Conservation (phyloP, 2,329 filamentous ascomycete species). For the Teratosphaeria nubilosa region DNA sequence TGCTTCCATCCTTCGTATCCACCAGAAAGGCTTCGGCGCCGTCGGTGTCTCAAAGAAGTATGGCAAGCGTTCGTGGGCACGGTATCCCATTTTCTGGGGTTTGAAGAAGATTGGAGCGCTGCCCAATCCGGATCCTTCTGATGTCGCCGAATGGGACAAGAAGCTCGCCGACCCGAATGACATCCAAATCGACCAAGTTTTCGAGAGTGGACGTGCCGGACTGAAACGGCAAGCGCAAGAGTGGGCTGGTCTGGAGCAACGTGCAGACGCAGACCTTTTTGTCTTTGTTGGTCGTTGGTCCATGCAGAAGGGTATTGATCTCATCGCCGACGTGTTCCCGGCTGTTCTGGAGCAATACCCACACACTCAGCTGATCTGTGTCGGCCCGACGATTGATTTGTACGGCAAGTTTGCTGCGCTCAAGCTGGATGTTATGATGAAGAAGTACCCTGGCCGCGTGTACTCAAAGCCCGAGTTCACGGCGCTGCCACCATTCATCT, state of each 20-base stretch:
- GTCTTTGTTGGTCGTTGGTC: conserved; percentile 62
- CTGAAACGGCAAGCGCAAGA: conserved; percentile 54
- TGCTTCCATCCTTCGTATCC: conserved; percentile 54
- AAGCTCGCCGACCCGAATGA: conserved; percentile 41
- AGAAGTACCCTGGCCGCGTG: conserved; percentile 54
- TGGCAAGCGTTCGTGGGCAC: conserved; percentile 54
- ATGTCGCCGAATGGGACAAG: conserved; percentile 52
- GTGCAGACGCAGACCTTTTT: conserved; percentile 53
- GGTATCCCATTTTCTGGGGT: conserved; percentile 62
- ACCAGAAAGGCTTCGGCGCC: conserved; percentile 58
- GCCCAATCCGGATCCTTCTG: conserved; percentile 56
- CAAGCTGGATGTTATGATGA: conserved; percentile 55
- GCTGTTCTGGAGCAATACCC: conserved; percentile 50
- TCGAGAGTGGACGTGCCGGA: conserved; percentile 44
- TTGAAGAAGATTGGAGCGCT: conserved; percentile 52
- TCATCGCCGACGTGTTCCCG: conserved; percentile 59
- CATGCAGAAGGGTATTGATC: conserved; percentile 58
- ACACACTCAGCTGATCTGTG: conserved; percentile 51
- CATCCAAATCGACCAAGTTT: conserved; percentile 43
- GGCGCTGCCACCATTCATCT: conserved; percentile 55
- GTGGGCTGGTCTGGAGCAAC: conserved; percentile 54
- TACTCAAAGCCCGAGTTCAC: conserved; percentile 62
- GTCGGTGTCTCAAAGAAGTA: conserved; percentile 61
- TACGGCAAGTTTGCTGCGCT: conserved; percentile 59
- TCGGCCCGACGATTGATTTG: conserved; percentile 57